phyloP scores from a whole-genome alignment of 1,139 yeast species.

The Pichia kudriavzevii region DNA sequence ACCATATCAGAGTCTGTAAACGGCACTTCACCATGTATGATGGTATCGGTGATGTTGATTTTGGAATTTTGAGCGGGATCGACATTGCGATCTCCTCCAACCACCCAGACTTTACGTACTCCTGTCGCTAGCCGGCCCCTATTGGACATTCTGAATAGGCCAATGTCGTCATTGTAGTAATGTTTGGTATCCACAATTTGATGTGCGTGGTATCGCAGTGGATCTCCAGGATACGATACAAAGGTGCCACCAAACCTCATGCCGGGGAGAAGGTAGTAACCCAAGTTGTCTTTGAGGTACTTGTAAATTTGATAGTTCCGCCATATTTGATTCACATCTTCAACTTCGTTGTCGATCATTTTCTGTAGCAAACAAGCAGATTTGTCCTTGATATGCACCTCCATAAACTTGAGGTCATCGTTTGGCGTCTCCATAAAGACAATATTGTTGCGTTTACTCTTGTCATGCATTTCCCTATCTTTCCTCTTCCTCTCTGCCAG shows the following conservation, averaged over 20 bases:
- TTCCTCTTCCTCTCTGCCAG: constrained; percentile 1
- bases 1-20: constrained; percentile 24
- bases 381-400: constrained; percentile 1
- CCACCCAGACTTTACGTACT: constrained; percentile 79
- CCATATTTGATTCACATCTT: constrained; percentile 17
- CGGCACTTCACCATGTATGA: background rate
- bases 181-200: constrained; percentile 54
- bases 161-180: constrained; percentile 43
- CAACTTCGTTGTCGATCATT: constrained; percentile 5
- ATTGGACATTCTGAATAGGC: constrained; percentile 52
- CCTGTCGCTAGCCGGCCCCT: constrained; percentile 91
- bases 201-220: constrained; percentile 84
- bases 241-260: constrained; percentile 84
- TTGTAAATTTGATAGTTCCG: constrained; percentile 29
- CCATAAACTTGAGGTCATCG: constrained; percentile 4
- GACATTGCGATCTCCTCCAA: constrained; percentile 26
- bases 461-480: constrained; percentile 9
- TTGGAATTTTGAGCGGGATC: constrained; percentile 3
- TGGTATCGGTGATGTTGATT: constrained; percentile 8
- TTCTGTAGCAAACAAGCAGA: background rate
- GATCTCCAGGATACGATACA: constrained; percentile 93
- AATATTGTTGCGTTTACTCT: constrained; percentile 11
- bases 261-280: constrained; percentile 70
- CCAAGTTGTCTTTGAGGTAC: constrained; percentile 35
- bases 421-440: constrained; percentile 16